Percentiles rank a stretch among this genome's conserved stretches.
Conservation (phyloP, 1,284 basidiomycete genomes). For the Apiotrichum laibachii region DNA sequence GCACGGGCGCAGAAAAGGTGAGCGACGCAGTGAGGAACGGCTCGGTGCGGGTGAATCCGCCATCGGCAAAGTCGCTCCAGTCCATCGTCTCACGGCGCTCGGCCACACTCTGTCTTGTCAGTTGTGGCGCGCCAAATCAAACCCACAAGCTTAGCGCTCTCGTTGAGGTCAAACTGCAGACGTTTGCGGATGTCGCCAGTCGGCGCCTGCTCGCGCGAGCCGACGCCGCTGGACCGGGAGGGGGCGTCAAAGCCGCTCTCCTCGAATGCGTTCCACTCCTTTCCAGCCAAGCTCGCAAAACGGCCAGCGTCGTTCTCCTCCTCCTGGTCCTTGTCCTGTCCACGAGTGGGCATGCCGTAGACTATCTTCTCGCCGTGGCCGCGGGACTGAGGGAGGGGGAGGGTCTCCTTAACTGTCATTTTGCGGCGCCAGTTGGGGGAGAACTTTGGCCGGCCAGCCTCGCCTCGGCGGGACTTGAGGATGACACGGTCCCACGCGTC, state of each 20-base stretch:
- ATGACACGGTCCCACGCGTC: conserved; percentile 41
- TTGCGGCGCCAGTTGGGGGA: conserved; percentile 33
- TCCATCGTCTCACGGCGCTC: conserved; percentile 73
- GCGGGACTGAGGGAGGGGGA: conserved; percentile 27
- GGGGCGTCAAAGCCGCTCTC: conserved; percentile 66
- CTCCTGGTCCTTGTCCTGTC: conserved; percentile 12
- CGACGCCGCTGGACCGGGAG: background rate
- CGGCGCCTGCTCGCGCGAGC: conserved; percentile 52
- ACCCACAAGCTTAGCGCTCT: conserved; percentile 73
- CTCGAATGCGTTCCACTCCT: conserved; percentile 87
- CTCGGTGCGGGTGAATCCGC: conserved; percentile 74
- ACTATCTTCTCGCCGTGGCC: conserved; percentile 3
- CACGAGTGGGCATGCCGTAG: conserved; percentile 6
- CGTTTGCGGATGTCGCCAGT: conserved; percentile 55
- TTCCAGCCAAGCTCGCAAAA: conserved; percentile 74
- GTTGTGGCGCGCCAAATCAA: background rate
- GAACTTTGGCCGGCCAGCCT: conserved; percentile 39
- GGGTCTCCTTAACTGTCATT: conserved; percentile 38
- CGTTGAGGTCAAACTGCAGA: conserved; percentile 80
- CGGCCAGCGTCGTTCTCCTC: conserved; percentile 58
- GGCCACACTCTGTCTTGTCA: conserved; percentile 58
- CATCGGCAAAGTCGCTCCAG: conserved; percentile 77
- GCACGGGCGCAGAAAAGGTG: conserved; percentile 70
- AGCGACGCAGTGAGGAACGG: conserved; percentile 69
- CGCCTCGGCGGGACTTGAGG: conserved; percentile 25